Evolutionary conservation across 2,329 filamentous ascomycete species (phyloP).

Genomic region (Arthrobotrys sinensis): DNA sequence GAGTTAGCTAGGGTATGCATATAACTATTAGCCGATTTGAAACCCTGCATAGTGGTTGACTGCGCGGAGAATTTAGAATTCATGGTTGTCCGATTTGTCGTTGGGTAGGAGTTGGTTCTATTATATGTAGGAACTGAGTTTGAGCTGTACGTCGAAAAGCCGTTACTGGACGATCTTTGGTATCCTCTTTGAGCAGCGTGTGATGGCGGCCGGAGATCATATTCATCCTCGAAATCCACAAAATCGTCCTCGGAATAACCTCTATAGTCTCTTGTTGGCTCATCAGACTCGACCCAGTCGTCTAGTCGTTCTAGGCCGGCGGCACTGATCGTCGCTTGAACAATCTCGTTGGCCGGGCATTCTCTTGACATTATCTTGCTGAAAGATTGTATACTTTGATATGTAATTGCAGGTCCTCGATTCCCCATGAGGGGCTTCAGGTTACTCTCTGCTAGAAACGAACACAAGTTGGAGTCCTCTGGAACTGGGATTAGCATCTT

Average conservation of each 20-base stretch:
- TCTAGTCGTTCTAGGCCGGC: slow-evolving; percentile 53
- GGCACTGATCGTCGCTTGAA: slow-evolving; percentile 59
- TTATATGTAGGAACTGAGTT: slow-evolving; percentile 44
- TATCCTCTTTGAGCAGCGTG: slow-evolving; percentile 17
- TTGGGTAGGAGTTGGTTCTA: slow-evolving; percentile 48
- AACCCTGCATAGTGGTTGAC: slow-evolving; percentile 62
- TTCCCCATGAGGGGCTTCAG: slow-evolving; percentile 66
- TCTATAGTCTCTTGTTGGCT: slow-evolving; percentile 27
- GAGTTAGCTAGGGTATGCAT: slow-evolving; percentile 65
- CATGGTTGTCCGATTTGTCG: slow-evolving; percentile 44
- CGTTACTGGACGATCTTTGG: slow-evolving; percentile 18
- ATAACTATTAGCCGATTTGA: slow-evolving; percentile 63
- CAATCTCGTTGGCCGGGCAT: slow-evolving; percentile 60
- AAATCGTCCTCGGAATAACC: slow-evolving; percentile 24
- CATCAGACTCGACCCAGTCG: slow-evolving; percentile 47
- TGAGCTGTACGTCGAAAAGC: slow-evolving; percentile 39
- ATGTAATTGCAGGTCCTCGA: slow-evolving; percentile 65
- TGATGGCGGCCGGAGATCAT: slow-evolving; percentile 9
- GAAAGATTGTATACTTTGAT: slow-evolving; percentile 62
- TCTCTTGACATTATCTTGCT: slow-evolving; percentile 63
- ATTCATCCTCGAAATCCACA: slow-evolving; percentile 23
- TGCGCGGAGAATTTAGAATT: slow-evolving; percentile 28
- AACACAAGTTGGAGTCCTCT: slow-evolving; percentile 63
- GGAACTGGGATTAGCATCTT: slow-evolving; percentile 62
- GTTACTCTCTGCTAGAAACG: slow-evolving; percentile 62